Evolutionary conservation across 257 asterid species (phyloP).

Genomic region (Gentiana macrophylla): DNA sequence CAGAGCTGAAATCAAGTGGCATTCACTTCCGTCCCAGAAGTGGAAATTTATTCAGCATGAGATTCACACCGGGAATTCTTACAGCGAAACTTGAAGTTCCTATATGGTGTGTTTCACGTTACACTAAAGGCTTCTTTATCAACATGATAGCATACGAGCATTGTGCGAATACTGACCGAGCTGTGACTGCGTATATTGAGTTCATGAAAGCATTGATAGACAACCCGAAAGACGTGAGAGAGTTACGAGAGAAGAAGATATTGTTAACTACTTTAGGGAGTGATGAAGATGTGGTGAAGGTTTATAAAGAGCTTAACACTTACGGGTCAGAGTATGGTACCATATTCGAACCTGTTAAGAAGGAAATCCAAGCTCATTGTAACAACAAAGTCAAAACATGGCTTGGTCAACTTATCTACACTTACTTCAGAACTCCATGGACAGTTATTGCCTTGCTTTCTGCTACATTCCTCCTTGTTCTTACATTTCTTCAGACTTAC

Average conservation of each 20-base stretch:
- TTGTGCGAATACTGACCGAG: not conserved
- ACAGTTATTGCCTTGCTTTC: constrained; percentile 7
- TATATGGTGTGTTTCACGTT: not conserved
- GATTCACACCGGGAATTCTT: constrained; percentile 11
- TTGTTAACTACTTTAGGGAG: constrained; percentile 13
- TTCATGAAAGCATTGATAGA: constrained; percentile 26
- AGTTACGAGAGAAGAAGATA: constrained; percentile 18
- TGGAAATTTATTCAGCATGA: constrained; percentile 6
- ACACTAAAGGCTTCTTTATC: constrained; percentile 9
- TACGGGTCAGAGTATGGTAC: not conserved
- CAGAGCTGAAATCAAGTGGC: constrained; percentile 27
- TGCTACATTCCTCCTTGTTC: not conserved
- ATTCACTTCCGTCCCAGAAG: constrained; percentile 16
- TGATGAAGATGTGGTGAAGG: constrained; percentile 18
- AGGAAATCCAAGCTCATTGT: constrained; percentile 1
- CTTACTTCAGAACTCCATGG: constrained; percentile 15
- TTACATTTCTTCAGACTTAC: constrained; percentile 6
- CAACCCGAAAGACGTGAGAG: constrained; percentile 20
- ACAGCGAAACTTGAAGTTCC: constrained; percentile 20
- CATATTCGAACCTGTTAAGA: not conserved
- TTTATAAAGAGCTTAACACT: constrained; percentile 6
- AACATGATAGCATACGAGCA: constrained; percentile 29
- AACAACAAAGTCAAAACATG: constrained; percentile 6
- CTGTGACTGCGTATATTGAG: constrained; percentile 13
- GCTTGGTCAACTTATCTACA: constrained; percentile 9